Base-by-base conservation (phyloP, 192 early-diverging fungal species). In the Backusella macrospora region DNA sequence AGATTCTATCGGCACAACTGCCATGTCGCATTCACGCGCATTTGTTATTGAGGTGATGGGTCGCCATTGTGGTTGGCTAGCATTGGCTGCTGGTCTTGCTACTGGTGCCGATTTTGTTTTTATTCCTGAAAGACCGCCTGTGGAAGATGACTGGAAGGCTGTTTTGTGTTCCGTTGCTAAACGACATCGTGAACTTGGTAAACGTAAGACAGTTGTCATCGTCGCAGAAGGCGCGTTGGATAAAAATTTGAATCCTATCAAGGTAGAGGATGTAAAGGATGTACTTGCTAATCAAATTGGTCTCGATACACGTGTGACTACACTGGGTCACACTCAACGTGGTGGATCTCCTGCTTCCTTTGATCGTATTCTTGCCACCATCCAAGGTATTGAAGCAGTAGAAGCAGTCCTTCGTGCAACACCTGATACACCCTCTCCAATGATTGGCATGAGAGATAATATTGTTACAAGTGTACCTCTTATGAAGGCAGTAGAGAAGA, bases 31-130 rank as follows among this genome's bases (percentile, higher is more conserved):
- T 77, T 94, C 95, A 62, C 92, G 97, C 62, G 97, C 97, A 4
- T 99, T 99, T 78, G 95, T 99, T 9, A 89, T 99, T 48, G 97
- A 99, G 78, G 97, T 97, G 38, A 99, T 99, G 97, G 97, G 96
- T 5, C 90, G 97, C 38, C 95, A 98, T 76, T 99, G 97, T 79
- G 97, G 97, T 26, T 99, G 97, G 97, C 79, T 95, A 44, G 94
- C 92, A 29, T 81, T 95, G 13, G 92, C 90, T 83, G 92, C 93
- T 3, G 93, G 89, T 4, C 91, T 95, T 55, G 89, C 89, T 67
- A 90, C 94, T 16, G 96, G 94, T 45, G 96, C 97, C 47, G 97
- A 99, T 75, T 96, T 94, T 86, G 88, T 97, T 65, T 99, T 99
- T 76, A 90, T 99, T 55, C 97, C 97, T 2, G 97, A 99, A 75